Evolutionary conservation across 225 moss, liverwort and hornwort species (phyloP), one percentile per base, ranked within the genome.

Genomic region (Rhytidiadelphus loreus): DNA sequence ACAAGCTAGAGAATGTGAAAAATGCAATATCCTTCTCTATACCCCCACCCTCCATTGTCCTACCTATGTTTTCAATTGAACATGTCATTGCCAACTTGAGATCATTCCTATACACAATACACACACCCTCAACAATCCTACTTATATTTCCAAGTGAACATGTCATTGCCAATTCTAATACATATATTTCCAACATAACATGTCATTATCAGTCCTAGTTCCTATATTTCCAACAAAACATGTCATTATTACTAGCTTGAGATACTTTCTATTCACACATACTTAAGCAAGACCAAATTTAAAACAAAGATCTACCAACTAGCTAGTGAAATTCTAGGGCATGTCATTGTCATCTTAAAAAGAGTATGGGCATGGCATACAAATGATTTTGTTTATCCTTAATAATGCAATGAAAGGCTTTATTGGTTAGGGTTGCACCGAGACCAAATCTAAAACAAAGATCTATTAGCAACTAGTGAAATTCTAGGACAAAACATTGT

Each of bases 11-110:
- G 33, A 64, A 33, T 33, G 33, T 5, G 9, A 7, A 23, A 68
- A 68, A 68, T 68, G 12, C 0, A 0, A 1, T 23, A 39, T 68
- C 13, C 2, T 68, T 68, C 7, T 68, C 68, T 23, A 39, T 22
- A 6, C 2, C 20, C 12, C 39, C 13, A 39, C 7, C 68, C 8
- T n/a, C n/a, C 0, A n/a, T 0, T 0, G 3, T 37, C 66, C 12
- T n/a, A n/a, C 14, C 13, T 69, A 14, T 69, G 21, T 68, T n/a
- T n/a, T n/a, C 13, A 68, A n/a, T 1, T 37, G 1, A 37, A 66
- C 5, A 64, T 37, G 12, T 37, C 21, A 66, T 66, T 37, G 21
- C 3, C 11, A 65, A 11, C 6, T 37, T 43, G 16, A 71, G 0
- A 71, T 26, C 1, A 1, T 70, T 16, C 8, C 15, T 41, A 25